These are phyloP conservation scores for Aureobasidium sp. DNA, from an alignment of 2,329 filamentous ascomycete species.

Conservation along the genomic window DNA sequence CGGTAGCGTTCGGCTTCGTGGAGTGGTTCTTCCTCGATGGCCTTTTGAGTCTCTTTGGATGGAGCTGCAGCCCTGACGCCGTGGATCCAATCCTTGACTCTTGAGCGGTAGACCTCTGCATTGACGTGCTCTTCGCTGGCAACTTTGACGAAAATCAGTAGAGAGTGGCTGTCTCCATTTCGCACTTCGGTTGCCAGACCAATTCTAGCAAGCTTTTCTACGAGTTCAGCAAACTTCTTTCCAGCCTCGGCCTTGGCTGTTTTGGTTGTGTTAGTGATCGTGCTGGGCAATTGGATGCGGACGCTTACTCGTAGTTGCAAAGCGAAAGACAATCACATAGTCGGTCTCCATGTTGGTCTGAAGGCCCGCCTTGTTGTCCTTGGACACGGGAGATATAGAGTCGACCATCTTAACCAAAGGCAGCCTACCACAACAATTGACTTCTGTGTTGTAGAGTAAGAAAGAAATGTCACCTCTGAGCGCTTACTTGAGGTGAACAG, in stretches of 20 bases:
- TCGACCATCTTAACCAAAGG: conserved; percentile 14
- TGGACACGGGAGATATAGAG: conserved; percentile 14
- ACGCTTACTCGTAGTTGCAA: conserved; percentile 56
- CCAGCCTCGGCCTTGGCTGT: conserved; percentile 63
- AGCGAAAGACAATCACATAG: conserved; percentile 77
- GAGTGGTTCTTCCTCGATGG: conserved; percentile 66
- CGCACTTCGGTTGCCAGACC: conserved; percentile 87
- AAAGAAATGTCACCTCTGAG: background rate
- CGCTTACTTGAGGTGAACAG: no score
- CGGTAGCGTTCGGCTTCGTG: conserved; percentile 83
- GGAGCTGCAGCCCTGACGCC: conserved; percentile 75
- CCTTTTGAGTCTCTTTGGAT: conserved; percentile 60
- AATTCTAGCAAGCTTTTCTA: conserved; percentile 65
- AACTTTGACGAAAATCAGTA: conserved; percentile 78
- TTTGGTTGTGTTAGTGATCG: background rate
- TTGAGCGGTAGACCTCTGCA: conserved; percentile 75
- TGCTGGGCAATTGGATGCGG: background rate
- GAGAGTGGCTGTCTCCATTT: conserved; percentile 63
- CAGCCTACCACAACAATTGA: background rate
- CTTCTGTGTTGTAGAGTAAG: background rate
- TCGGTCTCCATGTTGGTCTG: conserved; percentile 65
- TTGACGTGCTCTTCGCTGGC: conserved; percentile 67
- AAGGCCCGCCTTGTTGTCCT: conserved; percentile 31
- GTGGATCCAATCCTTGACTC: conserved; percentile 90
- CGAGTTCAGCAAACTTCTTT: conserved; percentile 68